These are phyloP conservation scores for Metschnikowia baotianmanensis DNA, from an alignment of 805 yeast species.

Conservation along the genomic window DNA sequence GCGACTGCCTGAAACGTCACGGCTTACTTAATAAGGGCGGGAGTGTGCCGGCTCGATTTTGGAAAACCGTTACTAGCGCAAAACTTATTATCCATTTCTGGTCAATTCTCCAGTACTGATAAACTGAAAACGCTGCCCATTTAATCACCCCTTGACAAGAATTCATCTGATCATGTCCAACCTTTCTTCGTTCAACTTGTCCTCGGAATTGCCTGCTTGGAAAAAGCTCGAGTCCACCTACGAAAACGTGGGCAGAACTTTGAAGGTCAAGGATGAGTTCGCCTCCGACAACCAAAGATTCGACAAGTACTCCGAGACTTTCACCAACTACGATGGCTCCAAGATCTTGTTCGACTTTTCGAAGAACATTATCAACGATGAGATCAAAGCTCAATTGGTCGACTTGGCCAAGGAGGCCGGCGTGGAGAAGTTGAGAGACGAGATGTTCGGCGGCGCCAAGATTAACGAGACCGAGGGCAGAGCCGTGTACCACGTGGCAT, in stretches of 20 bases:
- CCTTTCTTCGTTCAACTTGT: constrained; percentile 46
- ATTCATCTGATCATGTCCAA: constrained; percentile 18
- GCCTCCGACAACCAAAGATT: constrained; percentile 71
- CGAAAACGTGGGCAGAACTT: constrained; percentile 63
- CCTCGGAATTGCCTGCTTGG: constrained; percentile 84
- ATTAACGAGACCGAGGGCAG: constrained; percentile 95
- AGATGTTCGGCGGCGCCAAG: constrained; percentile 88
- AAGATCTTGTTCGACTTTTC: constrained; percentile 92
- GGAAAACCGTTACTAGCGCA: not conserved
- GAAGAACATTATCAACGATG: constrained; percentile 89
- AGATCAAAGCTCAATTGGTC: constrained; percentile 63
- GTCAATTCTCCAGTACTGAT: too few species aligned
- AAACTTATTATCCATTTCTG: not conserved
- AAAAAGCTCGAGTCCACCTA: constrained; percentile 67
- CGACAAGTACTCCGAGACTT: constrained; percentile 70
- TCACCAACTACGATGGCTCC: constrained; percentile 82
- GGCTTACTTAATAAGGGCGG: constrained; percentile 12
- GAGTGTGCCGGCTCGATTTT: constrained; percentile 12
- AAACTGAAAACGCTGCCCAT: too few species aligned
- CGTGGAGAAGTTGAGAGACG: constrained; percentile 83
- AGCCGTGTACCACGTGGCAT: constrained; percentile 96
- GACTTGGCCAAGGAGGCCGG: constrained; percentile 87
- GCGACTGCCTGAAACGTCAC: constrained; percentile 1
- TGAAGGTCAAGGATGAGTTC: constrained; percentile 79
- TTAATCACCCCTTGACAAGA: not conserved